Evolutionary conservation across 2,329 filamentous ascomycete species (phyloP), one percentile per base, ranked within the genome.

Genomic region (Coniosporium tulheliwenetii): DNA sequence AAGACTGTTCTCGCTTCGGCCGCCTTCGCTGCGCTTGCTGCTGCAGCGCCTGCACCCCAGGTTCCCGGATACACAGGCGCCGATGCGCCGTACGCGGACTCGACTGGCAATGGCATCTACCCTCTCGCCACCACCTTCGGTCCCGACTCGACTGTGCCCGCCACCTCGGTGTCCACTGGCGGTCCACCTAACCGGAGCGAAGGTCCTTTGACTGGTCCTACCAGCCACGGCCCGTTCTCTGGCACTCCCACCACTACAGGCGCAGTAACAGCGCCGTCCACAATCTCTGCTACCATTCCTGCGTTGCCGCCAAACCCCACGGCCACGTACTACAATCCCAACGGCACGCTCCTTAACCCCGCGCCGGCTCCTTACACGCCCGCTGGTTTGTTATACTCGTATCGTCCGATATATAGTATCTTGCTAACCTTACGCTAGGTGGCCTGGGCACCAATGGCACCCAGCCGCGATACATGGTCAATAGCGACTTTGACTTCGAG

Each of bases 401-500:
- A 10, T 41, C 8, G 5, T 5, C 5, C 14, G 35, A 5, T n/a
- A 15, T 13, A 10, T 10, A 15, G 16, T 10, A 13, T 37, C 15
- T 10, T 15, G 15, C 37, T 43, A 40, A 44, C 16, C 0, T 39
- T 31, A 4, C 41, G 8, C 14, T 39, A 49, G 62, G 84, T 43
- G 85, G 85, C 10, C 59, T 81, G 1, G 83, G 82, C 2, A 86
- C 82, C 36, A 87, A 89, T 44, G 82, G 82, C n/a, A 73, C 75
- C 0, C 69, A 71, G 36, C 83, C 83, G 1, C 74, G 85, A 1
- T 89, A 89, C 59, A 76, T 80, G 45, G 77, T 83, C 0, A 70
- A 84, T 51, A 84, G 79, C 47, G 85, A 93, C 52, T 91, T 86
- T 53, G 85, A 91, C 58, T 91, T 80, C 55, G 71, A 89, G 55